phyloP scores from a whole-genome alignment of 1,284 basidiomycete species.

The Tilletiopsis washingtonensis region DNA sequence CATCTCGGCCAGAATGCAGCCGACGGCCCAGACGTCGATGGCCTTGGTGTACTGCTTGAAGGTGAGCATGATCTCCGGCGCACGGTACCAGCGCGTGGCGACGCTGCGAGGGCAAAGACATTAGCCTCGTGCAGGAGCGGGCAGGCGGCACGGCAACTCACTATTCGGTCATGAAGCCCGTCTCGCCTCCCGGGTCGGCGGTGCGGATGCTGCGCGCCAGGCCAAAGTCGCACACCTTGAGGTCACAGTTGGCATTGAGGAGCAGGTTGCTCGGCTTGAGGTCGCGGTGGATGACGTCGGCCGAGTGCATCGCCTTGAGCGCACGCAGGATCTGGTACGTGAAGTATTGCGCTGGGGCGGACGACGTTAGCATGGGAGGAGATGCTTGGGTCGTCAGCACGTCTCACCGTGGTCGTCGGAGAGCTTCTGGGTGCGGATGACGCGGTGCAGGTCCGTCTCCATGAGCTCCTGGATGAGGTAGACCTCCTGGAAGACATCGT shows the following conservation, averaged over 20 bases:
- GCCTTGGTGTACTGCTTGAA: conserved; percentile 39
- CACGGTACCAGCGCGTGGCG: conserved; percentile 37
- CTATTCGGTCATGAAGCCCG: conserved; percentile 42
- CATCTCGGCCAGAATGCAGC: conserved; percentile 96
- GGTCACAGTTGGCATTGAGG: conserved; percentile 91
- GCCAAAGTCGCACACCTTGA: conserved; percentile 49
- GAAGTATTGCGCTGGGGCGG: conserved; percentile 19
- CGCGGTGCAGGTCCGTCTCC: conserved; percentile 75
- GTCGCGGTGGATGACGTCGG: conserved; percentile 89
- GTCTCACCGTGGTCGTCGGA: conserved; percentile 19
- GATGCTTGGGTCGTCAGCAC: not conserved
- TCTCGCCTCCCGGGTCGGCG: conserved; percentile 7
- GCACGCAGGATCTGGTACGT: conserved; percentile 76
- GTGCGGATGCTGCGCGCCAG: conserved; percentile 18
- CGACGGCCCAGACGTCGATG: conserved; percentile 68
- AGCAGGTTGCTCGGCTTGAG: conserved; percentile 90
- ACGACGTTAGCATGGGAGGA: not conserved
- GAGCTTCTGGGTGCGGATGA: conserved; percentile 74
- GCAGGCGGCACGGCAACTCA: conserved; percentile 10
- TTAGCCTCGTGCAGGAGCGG: not conserved
- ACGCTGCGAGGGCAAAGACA: conserved; percentile 8
- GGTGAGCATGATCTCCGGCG: conserved; percentile 36
- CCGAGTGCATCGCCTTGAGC: conserved; percentile 83
- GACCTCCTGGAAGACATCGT: conserved; percentile 25
- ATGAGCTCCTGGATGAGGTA: conserved; percentile 64